Evolutionary conservation across 306 rosid genomes (phyloP).

Genomic region (Ochetophila trinervis): DNA sequence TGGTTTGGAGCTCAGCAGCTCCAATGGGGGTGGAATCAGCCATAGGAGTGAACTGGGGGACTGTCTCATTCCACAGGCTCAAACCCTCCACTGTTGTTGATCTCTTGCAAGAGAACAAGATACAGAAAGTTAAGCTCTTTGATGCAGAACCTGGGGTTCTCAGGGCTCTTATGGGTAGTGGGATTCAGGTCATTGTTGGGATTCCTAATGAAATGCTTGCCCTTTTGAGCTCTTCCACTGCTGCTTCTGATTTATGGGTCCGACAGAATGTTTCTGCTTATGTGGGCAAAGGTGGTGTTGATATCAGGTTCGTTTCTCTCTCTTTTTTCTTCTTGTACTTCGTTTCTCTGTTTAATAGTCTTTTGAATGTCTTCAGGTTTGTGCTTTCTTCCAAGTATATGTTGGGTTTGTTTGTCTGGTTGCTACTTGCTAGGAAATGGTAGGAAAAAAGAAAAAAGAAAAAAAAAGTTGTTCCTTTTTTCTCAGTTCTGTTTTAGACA

Average conservation of each 20-base stretch:
- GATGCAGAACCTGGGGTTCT: slow-evolving; percentile 68
- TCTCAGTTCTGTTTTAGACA: background rate
- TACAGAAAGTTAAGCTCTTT: slow-evolving; percentile 78
- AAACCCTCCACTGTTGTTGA: slow-evolving; percentile 74
- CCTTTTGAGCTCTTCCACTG: slow-evolving; percentile 53
- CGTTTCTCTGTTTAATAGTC: background rate
- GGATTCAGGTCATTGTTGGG: slow-evolving; percentile 84
- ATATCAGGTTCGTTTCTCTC: slow-evolving; percentile 60
- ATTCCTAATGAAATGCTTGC: slow-evolving; percentile 83
- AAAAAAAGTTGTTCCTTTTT: too few species aligned
- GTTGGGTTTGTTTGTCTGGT: background rate
- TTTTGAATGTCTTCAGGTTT: background rate
- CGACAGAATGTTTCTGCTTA: slow-evolving; percentile 68
- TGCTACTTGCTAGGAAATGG: background rate
- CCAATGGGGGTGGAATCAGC: slow-evolving; percentile 56
- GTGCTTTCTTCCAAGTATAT: background rate
- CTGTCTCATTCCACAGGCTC: slow-evolving; percentile 61
- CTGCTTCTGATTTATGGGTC: slow-evolving; percentile 77
- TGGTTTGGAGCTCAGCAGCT: slow-evolving; percentile 27
- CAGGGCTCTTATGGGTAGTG: slow-evolving; percentile 59
- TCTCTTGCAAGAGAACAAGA: slow-evolving; percentile 62
- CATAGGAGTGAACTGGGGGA: slow-evolving; percentile 90
- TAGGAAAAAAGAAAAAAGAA: background rate
- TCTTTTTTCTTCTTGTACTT: background rate
- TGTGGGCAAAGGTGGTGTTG: slow-evolving; percentile 66